These are phyloP conservation scores for Sodiomyces alkalinus DNA, from an alignment of 2,329 filamentous ascomycete species.

Conservation along the genomic window DNA sequence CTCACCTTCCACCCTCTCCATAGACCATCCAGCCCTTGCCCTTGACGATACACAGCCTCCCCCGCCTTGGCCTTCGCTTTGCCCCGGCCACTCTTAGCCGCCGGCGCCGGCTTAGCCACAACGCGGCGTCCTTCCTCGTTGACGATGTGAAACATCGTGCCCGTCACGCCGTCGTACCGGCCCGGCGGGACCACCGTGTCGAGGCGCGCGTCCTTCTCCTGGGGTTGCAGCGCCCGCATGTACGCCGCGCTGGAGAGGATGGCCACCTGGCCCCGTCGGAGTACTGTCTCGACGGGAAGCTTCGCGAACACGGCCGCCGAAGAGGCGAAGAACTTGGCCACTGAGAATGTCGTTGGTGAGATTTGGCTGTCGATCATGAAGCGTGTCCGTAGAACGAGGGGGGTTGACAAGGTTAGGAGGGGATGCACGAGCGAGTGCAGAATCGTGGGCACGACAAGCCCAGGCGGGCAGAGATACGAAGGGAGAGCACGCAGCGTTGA, in stretches of 20 bases:
- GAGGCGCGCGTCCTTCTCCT: conserved; percentile 22
- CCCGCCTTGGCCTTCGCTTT: conserved; percentile 18
- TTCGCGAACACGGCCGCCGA: conserved; percentile 71
- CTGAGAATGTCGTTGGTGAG: conserved; percentile 67
- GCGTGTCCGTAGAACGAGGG: conserved; percentile 72
- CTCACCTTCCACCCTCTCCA: conserved; percentile 66
- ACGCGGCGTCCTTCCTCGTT: conserved; percentile 61
- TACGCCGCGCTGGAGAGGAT: conserved; percentile 44
- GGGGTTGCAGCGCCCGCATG: conserved; percentile 28
- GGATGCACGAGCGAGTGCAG: conserved; percentile 77
- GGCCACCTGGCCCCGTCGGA: conserved; percentile 74
- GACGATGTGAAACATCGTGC: conserved; percentile 79
- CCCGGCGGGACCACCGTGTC: conserved; percentile 71
- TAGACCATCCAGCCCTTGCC: conserved; percentile 53
- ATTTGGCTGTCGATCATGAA: conserved; percentile 69
- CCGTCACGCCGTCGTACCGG: conserved; percentile 71
- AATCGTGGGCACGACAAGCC: conserved; percentile 68
- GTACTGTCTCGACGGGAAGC: conserved; percentile 80
- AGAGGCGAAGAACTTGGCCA: conserved; percentile 70
- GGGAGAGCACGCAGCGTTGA: conserved; percentile 65
- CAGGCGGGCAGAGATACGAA: conserved; percentile 55
- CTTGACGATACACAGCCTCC: conserved; percentile 35
- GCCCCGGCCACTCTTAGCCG: conserved; percentile 14
- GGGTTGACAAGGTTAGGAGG: conserved; percentile 66
- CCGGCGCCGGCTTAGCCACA: conserved; percentile 17